Percentiles rank a stretch among this genome's conserved stretches.
Conservation (phyloP, 768 basidiomycete genomes). For the Leucosporidium creatinivorum region DNA sequence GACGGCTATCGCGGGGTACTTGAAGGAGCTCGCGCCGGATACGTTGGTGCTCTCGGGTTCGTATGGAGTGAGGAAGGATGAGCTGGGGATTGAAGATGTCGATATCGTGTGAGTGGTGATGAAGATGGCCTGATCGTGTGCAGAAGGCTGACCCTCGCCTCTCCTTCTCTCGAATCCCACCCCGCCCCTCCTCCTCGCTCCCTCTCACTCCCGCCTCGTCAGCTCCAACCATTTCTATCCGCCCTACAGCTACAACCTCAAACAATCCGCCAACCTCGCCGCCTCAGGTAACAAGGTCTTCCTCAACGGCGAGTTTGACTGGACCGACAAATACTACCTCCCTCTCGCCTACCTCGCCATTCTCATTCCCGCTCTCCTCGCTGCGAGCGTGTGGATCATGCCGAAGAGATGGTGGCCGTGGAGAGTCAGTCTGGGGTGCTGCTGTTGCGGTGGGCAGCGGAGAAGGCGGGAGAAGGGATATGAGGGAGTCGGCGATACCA, state of each 20-base stretch:
- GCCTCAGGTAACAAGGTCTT: conserved; percentile 20
- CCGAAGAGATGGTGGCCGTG: conserved; percentile 30
- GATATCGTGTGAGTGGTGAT: conserved; percentile 27
- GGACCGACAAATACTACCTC: conserved; percentile 31
- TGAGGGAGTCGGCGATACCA: not conserved
- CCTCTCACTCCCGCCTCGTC: not conserved
- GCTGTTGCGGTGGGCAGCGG: not conserved
- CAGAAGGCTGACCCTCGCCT: too few relatives aligned
- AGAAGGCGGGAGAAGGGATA: not conserved
- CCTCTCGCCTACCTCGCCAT: conserved; percentile 24
- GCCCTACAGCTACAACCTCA: conserved; percentile 22
- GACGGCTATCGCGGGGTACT: conserved; percentile 18
- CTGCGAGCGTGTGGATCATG: conserved; percentile 10
- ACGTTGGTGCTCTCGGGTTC: conserved; percentile 34
- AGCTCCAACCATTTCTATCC: conserved; percentile 38
- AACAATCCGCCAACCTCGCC: conserved; percentile 15
- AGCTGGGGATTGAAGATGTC: conserved; percentile 13
- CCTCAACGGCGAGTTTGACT: conserved; percentile 36
- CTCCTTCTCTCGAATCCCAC: not conserved
- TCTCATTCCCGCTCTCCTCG: conserved; percentile 24
- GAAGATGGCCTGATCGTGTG: too few relatives aligned
- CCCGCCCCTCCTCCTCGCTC: too few relatives aligned
- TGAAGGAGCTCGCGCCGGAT: conserved; percentile 34
- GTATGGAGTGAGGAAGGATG: conserved; percentile 31
- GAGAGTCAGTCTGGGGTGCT: conserved; percentile 8